Conservation (phyloP, 306 rosid species). For the Oemleria cerasiformis region DNA sequence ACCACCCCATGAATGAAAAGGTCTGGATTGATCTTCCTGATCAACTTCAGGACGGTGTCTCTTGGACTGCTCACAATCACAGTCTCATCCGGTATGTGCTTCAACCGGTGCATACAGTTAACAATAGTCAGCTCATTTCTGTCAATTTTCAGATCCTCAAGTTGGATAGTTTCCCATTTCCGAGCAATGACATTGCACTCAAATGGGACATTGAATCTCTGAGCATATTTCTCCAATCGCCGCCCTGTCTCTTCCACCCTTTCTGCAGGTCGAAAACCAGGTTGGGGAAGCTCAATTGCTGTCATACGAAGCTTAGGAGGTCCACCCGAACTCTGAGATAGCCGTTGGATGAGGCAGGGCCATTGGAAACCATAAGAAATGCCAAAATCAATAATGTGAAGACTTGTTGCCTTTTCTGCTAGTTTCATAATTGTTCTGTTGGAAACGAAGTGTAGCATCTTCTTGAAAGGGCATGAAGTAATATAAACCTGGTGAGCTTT, state of each 20-base stretch:
- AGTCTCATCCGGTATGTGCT: slow-evolving; percentile 30
- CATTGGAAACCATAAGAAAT: slow-evolving; percentile 47
- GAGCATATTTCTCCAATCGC: slow-evolving; percentile 32
- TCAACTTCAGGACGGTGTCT: slow-evolving; percentile 31
- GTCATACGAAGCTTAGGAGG: slow-evolving; percentile 42
- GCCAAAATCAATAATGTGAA: slow-evolving; percentile 50
- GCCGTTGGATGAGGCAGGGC: slow-evolving; percentile 46
- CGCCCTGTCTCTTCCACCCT: slow-evolving; percentile 37
- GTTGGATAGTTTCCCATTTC: slow-evolving; percentile 42
- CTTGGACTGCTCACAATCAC: slow-evolving; percentile 28
- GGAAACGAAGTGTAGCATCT: slow-evolving; percentile 36
- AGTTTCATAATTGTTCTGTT: slow-evolving; percentile 29
- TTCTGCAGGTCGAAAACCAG: slow-evolving; percentile 37
- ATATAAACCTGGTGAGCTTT: slow-evolving; percentile 32
- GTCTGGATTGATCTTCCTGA: slow-evolving; percentile 30
- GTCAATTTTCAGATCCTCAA: slow-evolving; percentile 26
- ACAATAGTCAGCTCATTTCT: slow-evolving; percentile 24
- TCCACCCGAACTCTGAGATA: slow-evolving; percentile 34
- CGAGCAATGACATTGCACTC: slow-evolving; percentile 37
- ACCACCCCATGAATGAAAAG: slow-evolving; percentile 25
- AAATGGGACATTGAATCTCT: slow-evolving; percentile 37
- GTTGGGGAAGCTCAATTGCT: slow-evolving; percentile 46
- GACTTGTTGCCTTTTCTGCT: slow-evolving; percentile 29
- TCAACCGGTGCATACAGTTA: slow-evolving; percentile 30
- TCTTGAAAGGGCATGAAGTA: slow-evolving; percentile 37